Conservation (phyloP, 306 rosid genomes). For the Herpetospermum pedunculosum region DNA sequence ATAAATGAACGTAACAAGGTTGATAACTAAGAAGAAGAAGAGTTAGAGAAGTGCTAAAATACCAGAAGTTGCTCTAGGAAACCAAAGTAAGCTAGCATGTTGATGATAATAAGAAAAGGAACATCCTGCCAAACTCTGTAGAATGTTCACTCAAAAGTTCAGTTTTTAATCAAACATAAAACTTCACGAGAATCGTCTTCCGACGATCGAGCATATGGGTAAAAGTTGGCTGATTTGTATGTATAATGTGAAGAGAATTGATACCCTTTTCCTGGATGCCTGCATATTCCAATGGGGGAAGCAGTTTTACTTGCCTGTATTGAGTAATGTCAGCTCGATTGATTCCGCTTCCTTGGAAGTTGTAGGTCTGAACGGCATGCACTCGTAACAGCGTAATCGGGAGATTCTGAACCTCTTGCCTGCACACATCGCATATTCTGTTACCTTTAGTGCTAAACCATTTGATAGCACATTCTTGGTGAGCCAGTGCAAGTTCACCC, state of each 20-base stretch:
- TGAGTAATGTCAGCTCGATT: constrained; percentile 25
- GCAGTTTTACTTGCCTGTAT: constrained; percentile 39
- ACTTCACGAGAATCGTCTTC: background rate
- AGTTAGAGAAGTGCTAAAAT: background rate
- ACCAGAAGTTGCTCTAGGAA: constrained; percentile 45
- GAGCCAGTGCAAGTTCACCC: constrained; percentile 89
- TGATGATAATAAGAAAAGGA: constrained; percentile 30
- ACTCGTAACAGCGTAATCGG: constrained; percentile 58
- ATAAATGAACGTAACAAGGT: background rate
- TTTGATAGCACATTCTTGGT: constrained; percentile 63
- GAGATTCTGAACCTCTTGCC: constrained; percentile 66
- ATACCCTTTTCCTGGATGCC: background rate
- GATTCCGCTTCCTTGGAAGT: constrained; percentile 25
- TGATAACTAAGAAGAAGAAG: background rate
- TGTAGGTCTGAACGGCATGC: constrained; percentile 18
- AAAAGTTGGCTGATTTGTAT: background rate
- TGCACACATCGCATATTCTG: constrained; percentile 76
- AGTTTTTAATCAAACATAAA: background rate
- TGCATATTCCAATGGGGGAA: background rate
- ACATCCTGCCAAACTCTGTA: constrained; percentile 47
- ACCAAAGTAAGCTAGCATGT: constrained; percentile 42
- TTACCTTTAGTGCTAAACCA: constrained; percentile 90
- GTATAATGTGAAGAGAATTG: background rate
- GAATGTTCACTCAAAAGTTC: background rate
- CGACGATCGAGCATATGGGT: background rate